These are phyloP conservation scores for Microcyclospora tardicrescens DNA, from an alignment of 2,329 filamentous ascomycete genomes.

Conservation along the genomic window DNA sequence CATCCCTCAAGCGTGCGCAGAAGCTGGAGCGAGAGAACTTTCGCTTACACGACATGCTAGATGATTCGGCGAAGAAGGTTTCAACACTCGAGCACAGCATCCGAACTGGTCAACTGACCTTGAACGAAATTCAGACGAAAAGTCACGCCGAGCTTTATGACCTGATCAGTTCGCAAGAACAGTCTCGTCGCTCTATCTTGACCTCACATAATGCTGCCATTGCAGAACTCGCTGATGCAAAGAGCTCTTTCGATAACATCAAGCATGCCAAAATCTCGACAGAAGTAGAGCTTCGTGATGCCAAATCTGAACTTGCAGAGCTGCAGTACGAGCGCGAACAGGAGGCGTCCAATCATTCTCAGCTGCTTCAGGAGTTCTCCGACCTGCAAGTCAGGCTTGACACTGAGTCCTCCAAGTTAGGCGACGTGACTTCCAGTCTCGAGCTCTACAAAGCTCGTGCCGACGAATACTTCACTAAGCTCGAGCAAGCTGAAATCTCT, in stretches of 20 bases:
- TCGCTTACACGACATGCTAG: conserved; percentile 82
- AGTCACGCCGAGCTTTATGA: conserved; percentile 92
- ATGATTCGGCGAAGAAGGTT: conserved; percentile 86
- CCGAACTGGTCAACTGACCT: conserved; percentile 70
- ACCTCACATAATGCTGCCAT: conserved; percentile 77
- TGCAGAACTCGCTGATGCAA: conserved; percentile 73
- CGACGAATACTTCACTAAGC: conserved; percentile 92
- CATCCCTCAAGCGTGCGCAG: conserved; percentile 67
- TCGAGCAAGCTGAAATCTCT: conserved; percentile 92
- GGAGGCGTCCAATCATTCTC: conserved; percentile 72
- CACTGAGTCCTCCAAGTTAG: conserved; percentile 70
- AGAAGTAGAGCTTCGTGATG: conserved; percentile 79
- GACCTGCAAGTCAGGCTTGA: conserved; percentile 90
- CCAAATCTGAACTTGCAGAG: conserved; percentile 71
- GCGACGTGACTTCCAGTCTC: conserved; percentile 72
- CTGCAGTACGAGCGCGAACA: conserved; percentile 67
- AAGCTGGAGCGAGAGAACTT: conserved; percentile 88
- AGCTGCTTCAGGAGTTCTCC: conserved; percentile 81
- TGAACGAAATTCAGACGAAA: conserved; percentile 82
- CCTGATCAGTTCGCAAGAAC: conserved; percentile 82
- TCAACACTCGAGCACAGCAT: conserved; percentile 79
- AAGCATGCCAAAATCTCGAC: conserved; percentile 66
- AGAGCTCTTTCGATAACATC: conserved; percentile 73
- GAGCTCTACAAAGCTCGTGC: conserved; percentile 82
- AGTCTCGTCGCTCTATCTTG: conserved; percentile 67